Evolutionary conservation across 495 filamentous ascomycete species (phyloP), one percentile per base, ranked within the genome.

Genomic region (Aspergillus panamensis): DNA sequence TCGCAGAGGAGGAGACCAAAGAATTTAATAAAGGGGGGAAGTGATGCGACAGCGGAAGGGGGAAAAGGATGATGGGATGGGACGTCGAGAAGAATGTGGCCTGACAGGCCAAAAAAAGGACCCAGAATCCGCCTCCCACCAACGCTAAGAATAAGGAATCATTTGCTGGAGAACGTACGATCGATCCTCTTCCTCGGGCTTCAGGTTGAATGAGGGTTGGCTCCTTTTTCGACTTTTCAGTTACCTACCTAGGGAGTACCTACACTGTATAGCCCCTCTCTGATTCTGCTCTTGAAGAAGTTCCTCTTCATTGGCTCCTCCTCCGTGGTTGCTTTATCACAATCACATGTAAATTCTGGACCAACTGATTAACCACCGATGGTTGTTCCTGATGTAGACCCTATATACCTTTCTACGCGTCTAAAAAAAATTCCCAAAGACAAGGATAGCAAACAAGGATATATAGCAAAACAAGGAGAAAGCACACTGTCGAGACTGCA

Each of bases 51-150:
- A 50, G 47, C 44, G 43, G 39, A 44, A 54, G 62, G 43, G 49
- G 50, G 48, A 12, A 53, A 53, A 39, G 20, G 37, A 44, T 51
- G 33, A 8, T 13, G n/a, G 25, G 25, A 25, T 25, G 25, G 25
- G 25, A 25, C 25, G 25, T 25, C 25, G 25, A 25, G 25, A 3
- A 39, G 50, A 37, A 47, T 31, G 29, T 37, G 39, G 53, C 30
- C 40, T 60, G 60, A 65, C 61, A 59, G 65, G 55, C 53, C 51
- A 45, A 19, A 52, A 48, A 19, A n/a, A n/a, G n/a, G n/a, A n/a
- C 7, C 12, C 37, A 40, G 12, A 40, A 14, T 40, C 37, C 37
- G 37, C 37, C 37, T 25, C 9, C 42, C 42, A 20, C 42, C 19
- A 45, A 45, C 42, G 42, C 42, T 45, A 45, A 25, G 25, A 25